These are phyloP conservation scores for Carex scoparia DNA, from an alignment of 176 grass and related monocot species.

Conservation along the genomic window DNA sequence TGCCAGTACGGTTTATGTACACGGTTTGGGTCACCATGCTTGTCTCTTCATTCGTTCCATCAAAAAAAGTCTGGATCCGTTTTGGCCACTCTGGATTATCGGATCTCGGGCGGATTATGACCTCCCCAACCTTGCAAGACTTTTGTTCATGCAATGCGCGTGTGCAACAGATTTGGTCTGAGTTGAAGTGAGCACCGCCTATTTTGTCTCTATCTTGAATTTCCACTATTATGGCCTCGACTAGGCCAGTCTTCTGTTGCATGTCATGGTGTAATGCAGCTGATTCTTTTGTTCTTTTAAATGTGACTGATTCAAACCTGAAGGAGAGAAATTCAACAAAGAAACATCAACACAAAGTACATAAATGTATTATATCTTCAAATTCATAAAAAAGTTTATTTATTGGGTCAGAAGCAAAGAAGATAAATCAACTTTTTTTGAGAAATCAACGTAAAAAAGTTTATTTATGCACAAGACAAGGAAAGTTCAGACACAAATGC, in stretches of 20 bases:
- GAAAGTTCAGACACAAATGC: background rate
- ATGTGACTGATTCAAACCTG: conserved; percentile 86
- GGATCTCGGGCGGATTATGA: conserved; percentile 84
- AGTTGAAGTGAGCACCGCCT: conserved; percentile 74
- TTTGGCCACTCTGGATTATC: conserved; percentile 79
- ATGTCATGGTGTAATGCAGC: conserved; percentile 54
- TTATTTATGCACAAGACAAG: background rate
- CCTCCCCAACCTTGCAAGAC: conserved; percentile 75
- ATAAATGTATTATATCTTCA: background rate
- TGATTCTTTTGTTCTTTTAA: conserved; percentile 66
- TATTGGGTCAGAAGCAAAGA: background rate
- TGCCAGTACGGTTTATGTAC: conserved; percentile 75
- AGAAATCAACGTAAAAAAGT: background rate
- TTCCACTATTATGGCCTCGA: conserved; percentile 95
- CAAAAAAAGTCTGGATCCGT: conserved; percentile 95
- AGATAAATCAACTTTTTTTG: background rate
- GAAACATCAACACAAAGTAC: conserved; percentile 3
- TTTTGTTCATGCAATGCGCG: conserved; percentile 58
- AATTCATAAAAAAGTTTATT: background rate
- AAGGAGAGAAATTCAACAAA: conserved; percentile 24
- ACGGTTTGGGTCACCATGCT: conserved; percentile 54
- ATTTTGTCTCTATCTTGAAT: conserved; percentile 96
- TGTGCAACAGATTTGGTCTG: conserved; percentile 90
- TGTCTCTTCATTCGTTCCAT: conserved; percentile 57
- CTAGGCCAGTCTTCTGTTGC: conserved; percentile 93